Conservation (phyloP, 768 basidiomycete genomes). For the Russula vinacea region DNA sequence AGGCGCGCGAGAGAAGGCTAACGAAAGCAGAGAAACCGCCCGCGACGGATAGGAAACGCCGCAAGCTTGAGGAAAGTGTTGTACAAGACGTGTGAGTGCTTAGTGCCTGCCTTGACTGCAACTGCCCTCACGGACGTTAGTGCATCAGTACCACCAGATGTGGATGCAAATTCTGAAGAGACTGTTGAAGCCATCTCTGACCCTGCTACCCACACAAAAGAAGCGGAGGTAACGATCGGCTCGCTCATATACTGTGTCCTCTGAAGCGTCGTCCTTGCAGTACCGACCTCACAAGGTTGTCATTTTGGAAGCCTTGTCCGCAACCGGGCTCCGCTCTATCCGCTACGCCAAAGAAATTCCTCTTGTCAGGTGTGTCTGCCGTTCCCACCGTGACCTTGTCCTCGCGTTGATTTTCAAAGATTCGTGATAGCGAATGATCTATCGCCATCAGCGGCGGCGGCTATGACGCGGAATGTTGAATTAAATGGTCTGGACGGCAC, state of each 20-base stretch:
- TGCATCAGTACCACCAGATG: slow-evolving; percentile 12
- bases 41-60: slow-evolving; percentile 30
- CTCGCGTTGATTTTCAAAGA: slow-evolving; percentile 42
- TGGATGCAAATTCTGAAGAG: neutral
- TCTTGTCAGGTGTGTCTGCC: slow-evolving; percentile 63
- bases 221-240: slow-evolving; percentile 20
- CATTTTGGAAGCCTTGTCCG: slow-evolving; percentile 90
- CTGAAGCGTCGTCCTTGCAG: slow-evolving; percentile 33
- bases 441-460: slow-evolving; percentile 73
- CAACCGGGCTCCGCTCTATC: slow-evolving; percentile 92
- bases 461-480: slow-evolving; percentile 82
- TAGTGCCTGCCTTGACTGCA: neutral
- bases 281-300: slow-evolving; percentile 66
- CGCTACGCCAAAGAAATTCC: slow-evolving; percentile 98
- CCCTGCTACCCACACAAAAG: slow-evolving; percentile 4
- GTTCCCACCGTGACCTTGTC: neutral
- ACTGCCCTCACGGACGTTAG: slow-evolving; percentile 7
- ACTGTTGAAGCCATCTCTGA: neutral
- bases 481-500: slow-evolving; percentile 66
- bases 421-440: slow-evolving; percentile 94
- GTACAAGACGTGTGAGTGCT: slow-evolving; percentile 9
- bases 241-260: neutral
- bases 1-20: slow-evolving; percentile 48
- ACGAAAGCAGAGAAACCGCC: slow-evolving; percentile 36
- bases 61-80: slow-evolving; percentile 16